Percentiles rank a stretch among this genome's conserved stretches.
phyloP scores from a whole-genome alignment of 169 alveolate species.

The Cryptosporidium felis region DNA sequence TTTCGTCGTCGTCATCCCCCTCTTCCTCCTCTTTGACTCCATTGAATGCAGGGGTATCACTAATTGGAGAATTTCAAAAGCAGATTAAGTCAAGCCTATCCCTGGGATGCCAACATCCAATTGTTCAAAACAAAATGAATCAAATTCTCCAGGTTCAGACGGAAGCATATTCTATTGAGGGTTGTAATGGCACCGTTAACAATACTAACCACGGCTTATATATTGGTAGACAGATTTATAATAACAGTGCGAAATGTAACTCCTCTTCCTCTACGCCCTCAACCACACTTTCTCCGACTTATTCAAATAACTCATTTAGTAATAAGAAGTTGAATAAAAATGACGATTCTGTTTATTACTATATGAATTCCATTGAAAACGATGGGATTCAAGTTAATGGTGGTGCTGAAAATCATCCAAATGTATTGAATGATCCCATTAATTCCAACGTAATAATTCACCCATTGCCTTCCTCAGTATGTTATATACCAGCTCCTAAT shows the following conservation, averaged over 20 bases:
- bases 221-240: too few relatives aligned
- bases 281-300: slow-evolving; percentile 11
- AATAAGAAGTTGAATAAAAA: slow-evolving; percentile 11
- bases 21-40: too few relatives aligned
- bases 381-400: not conserved
- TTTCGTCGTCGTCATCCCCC: too few relatives aligned
- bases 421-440: not conserved
- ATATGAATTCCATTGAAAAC: not conserved
- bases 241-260: not conserved
- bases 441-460: slow-evolving; percentile 47
- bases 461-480: slow-evolving; percentile 33
- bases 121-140: too few relatives aligned
- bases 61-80: too few relatives aligned
- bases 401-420: not conserved
- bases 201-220: not conserved
- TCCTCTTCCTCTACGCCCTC: not conserved
- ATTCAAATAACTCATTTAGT: slow-evolving; percentile 1
- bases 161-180: too few relatives aligned
- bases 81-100: too few relatives aligned
- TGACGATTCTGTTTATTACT: slow-evolving; percentile 17
- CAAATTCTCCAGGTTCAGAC: too few relatives aligned
- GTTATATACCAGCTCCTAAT: slow-evolving; percentile 18
- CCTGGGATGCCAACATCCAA: too few relatives aligned
- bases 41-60: too few relatives aligned
- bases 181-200: too few relatives aligned